Evolutionary conservation across 2,329 filamentous ascomycete species (phyloP).

Genomic region (Sordariomycetes sp.): DNA sequence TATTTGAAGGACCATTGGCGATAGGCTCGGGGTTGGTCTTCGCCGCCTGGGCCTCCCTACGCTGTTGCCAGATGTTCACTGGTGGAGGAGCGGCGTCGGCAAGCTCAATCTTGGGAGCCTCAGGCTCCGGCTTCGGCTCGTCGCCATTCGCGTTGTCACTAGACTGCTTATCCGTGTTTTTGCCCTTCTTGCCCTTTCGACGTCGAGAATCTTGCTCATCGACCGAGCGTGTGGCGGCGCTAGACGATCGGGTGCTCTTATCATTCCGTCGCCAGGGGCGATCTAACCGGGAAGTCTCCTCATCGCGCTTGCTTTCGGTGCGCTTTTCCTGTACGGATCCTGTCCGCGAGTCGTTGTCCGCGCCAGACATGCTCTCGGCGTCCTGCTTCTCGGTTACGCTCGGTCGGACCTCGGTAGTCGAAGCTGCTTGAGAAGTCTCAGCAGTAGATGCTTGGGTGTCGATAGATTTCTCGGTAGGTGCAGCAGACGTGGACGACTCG

Average conservation of each 20-base stretch:
- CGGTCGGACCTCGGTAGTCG: constrained; percentile 12
- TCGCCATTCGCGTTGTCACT: constrained; percentile 41
- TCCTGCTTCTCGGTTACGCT: constrained; percentile 22
- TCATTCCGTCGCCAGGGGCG: constrained; percentile 31
- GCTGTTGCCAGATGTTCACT: constrained; percentile 83
- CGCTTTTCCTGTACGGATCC: constrained; percentile 21
- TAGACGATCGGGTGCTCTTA: constrained; percentile 48
- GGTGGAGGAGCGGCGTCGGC: constrained; percentile 73
- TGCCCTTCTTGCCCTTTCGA: constrained; percentile 55
- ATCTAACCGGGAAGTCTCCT: constrained; percentile 27
- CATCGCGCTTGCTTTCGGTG: constrained; percentile 24
- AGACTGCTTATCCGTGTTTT: constrained; percentile 29
- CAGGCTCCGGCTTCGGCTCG: constrained; percentile 30
- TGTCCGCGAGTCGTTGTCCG: constrained; percentile 25
- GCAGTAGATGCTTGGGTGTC: constrained; percentile 9
- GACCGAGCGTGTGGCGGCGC: constrained; percentile 54
- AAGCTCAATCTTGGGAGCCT: constrained; percentile 53
- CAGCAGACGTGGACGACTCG: constrained; percentile 11
- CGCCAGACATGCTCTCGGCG: constrained; percentile 21
- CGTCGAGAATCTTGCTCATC: constrained; percentile 44
- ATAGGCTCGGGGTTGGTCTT: constrained; percentile 40
- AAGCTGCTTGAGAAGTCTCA: constrained; percentile 14
- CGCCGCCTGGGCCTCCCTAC: constrained; percentile 56
- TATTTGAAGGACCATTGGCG: constrained; percentile 17
- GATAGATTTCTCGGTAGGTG: constrained; percentile 12